Base-by-base conservation (phyloP, 345 rosid species). In the Viola odorata region DNA sequence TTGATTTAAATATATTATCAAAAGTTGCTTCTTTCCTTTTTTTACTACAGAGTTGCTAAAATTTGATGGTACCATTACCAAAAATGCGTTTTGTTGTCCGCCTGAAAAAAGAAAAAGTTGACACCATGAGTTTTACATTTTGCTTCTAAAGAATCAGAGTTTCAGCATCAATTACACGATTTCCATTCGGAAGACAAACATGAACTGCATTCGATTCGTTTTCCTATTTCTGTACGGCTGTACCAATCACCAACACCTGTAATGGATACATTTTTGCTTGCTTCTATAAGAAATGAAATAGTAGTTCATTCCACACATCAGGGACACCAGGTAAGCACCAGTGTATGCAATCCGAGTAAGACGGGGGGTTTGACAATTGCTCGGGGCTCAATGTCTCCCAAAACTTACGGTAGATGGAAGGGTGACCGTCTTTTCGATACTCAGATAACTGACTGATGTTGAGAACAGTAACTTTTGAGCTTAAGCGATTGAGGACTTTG, bases 291-390 rank as follows among this genome's bases (percentile, higher is more conserved):
- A 73, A 73, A 67, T 87, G 90, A 75, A 84, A 90, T 52, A 92
- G 72, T n/a, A 92, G 71, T 71, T 87, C 86, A 61, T 92, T 92
- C 99, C 99, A 92, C 36, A 83, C 84, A 80, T 92, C 99, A 49
- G 96, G 97, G 38, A 94, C 85, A 12, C 97, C 97, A 5, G 97
- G 97, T 50, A 94, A 80, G 80, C 97, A 90, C 97, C 97, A 87
- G 38, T 92, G 99, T 56, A 75, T 89, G 80, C 99, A 92, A 66
- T 92, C 99, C 3, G 99, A 90, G 79, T 84, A 90, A 50, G 77
- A 69, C 0, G 81, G 41, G 1, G 99, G 99, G 8, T 88, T 85
- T 3, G 84, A 64, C 63, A 86, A 65, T 62, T 85, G 85, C 52
- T 78, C 72, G 3, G 87, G 68, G 62, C 73, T 85, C 53, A 87